phyloP scores from a whole-genome alignment of 202 grass and related monocot species.

The Zoysia matrella region DNA sequence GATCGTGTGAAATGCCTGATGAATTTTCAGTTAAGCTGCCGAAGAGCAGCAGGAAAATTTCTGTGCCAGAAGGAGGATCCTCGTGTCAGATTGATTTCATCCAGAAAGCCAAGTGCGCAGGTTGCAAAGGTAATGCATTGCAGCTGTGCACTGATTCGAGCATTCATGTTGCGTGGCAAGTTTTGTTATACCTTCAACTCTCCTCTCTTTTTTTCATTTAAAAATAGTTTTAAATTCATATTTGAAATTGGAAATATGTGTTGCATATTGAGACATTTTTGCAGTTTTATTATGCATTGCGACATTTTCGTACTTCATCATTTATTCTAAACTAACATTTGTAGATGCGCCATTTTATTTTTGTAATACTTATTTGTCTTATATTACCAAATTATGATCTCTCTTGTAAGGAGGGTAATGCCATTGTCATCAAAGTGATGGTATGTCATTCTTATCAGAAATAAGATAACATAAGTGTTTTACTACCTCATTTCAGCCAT shows the following conservation, averaged over 20 bases:
- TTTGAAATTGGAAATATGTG: background rate
- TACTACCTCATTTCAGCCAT: background rate
- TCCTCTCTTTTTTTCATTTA: no score
- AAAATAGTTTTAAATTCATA: background rate
- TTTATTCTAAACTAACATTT: background rate
- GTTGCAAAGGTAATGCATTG: constrained; percentile 53
- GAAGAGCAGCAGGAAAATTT: constrained; percentile 55
- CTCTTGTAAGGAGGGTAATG: background rate
- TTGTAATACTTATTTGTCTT: background rate
- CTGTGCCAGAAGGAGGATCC: constrained; percentile 83
- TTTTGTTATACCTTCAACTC: no score
- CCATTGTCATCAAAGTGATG: no score
- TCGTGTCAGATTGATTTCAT: constrained; percentile 77
- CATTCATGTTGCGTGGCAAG: no score
- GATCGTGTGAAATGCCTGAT: constrained; percentile 86
- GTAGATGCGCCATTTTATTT: background rate
- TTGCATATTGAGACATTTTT: background rate
- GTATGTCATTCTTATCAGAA: background rate
- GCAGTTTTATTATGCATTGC: no score
- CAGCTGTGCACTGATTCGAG: background rate
- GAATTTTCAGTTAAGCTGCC: constrained; percentile 81
- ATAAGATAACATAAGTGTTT: background rate
- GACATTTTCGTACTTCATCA: no score
- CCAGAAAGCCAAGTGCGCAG: constrained; percentile 35
- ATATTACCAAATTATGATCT: background rate